These are phyloP conservation scores for Suillus plorans DNA, from an alignment of 768 basidiomycete genomes.

Conservation along the genomic window DNA sequence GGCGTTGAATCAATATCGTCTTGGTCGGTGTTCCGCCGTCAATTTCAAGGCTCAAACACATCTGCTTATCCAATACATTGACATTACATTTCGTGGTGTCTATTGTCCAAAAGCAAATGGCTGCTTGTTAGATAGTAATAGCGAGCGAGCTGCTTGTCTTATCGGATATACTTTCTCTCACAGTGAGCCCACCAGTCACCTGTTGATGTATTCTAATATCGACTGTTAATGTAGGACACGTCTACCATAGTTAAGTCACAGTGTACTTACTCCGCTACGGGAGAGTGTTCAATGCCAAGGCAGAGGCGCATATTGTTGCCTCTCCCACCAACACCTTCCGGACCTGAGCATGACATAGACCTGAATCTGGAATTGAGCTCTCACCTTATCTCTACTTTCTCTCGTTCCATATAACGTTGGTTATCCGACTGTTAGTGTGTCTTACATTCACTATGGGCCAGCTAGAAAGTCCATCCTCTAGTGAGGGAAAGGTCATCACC, in stretches of 20 bases:
- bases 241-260: not conserved
- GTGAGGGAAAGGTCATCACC: constrained; percentile 16
- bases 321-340: constrained; percentile 41
- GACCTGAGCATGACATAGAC: constrained; percentile 48
- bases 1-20: not conserved
- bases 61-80: not conserved
- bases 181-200: not conserved
- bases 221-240: not conserved
- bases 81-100: not conserved
- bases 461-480: constrained; percentile 3
- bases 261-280: not conserved
- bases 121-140: not conserved
- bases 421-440: not conserved
- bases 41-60: not conserved
- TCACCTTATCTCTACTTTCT: constrained; percentile 1
- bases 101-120: not conserved
- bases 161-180: not conserved
- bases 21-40: not conserved
- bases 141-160: not conserved
- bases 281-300: constrained; percentile 2
- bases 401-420: not conserved
- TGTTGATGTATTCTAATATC: not conserved
- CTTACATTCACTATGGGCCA: not conserved
- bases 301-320: constrained; percentile 9
- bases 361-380: constrained; percentile 51